Percentiles rank a stretch among this genome's conserved stretches.
Conservation (phyloP, 176 grass and related monocot genomes). For the Ensete ventricosum region DNA sequence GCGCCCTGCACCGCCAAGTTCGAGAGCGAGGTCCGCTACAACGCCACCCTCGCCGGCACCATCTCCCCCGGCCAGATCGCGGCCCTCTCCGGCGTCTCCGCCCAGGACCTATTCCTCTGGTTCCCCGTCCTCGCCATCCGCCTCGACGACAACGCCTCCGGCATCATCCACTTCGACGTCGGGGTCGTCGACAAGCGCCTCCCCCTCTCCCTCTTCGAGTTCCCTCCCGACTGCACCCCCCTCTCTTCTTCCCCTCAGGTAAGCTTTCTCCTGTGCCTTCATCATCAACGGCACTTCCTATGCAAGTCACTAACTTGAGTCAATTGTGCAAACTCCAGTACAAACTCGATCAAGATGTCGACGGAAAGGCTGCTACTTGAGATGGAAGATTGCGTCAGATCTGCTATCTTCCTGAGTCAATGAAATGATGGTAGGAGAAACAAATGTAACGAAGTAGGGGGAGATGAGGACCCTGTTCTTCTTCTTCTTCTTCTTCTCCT, state of each 20-base stretch:
- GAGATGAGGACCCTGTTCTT: neutral
- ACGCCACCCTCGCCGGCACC: conserved; percentile 4
- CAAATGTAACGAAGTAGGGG: neutral
- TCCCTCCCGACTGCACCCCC: conserved; percentile 5
- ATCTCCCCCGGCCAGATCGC: conserved; percentile 14
- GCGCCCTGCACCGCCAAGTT: conserved; percentile 13
- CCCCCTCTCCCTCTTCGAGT: conserved; percentile 16
- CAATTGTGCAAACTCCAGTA: neutral
- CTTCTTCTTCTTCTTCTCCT: no score
- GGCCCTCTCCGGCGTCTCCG: conserved; percentile 7
- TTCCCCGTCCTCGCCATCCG: conserved; percentile 22
- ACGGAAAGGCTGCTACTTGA: neutral
- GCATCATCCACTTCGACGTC: conserved; percentile 20
- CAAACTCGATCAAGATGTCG: neutral
- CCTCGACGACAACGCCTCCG: conserved; percentile 9
- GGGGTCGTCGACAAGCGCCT: conserved; percentile 15
- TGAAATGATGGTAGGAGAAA: no score
- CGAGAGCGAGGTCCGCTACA: conserved; percentile 14
- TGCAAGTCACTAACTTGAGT: neutral
- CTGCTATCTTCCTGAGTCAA: neutral
- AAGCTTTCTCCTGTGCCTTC: neutral
- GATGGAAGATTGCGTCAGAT: neutral
- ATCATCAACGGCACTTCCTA: neutral
- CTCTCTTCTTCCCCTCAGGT: neutral
- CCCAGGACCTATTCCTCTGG: conserved; percentile 19